Evolutionary conservation across 495 filamentous ascomycete genomes (phyloP), one percentile per base, ranked within the genome.

Genomic region (Cryomyces minteri): DNA sequence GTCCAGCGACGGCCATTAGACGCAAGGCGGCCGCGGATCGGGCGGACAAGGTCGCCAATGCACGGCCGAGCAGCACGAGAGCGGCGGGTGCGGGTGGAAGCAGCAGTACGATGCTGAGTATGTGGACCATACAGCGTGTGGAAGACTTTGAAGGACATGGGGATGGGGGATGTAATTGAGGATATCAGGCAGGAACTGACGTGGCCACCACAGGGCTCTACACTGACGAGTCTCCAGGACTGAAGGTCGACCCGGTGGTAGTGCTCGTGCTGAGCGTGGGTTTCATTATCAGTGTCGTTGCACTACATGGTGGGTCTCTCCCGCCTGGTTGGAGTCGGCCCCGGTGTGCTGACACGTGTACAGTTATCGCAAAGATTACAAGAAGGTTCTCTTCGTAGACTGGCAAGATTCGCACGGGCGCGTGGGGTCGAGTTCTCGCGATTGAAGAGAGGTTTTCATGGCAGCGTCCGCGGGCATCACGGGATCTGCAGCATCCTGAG

Each of bases 231-330:
- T 85, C 79, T 51, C 88, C 92, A 47, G 90, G 90, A 48, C 66
- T 98, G 51, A 88, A 94, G 63, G 90, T 98, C 47, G 90, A 98
- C 60, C 90, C 90, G 14, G 88, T 98, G 34, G 86, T 98, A 43
- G 90, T 98, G 40, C 69, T 98, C 58, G 88, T 93, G 49, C 73
- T 98, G 51, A 87, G 80, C 51, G 71, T 98, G 51, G 90, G 88
- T 39, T 98, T 98, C 67, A 98, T 98, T 62, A 93, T 96, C 69
- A 90, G 83, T 55, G 90, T 98, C 60, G 90, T 98, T 55, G 87
- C 85, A 54, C 70, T 98, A 62, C 90, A 98, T 65, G 82, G 90
- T 98, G 76, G 50, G 83, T 72, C 36, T 44, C 25, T 6, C 38
- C 40, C n/a, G 40, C 2, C 18, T 25, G 18, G 18, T 25, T 25